Evolutionary conservation across 805 yeast genomes (phyloP).

Genomic region (Saturnispora zaruensis): DNA sequence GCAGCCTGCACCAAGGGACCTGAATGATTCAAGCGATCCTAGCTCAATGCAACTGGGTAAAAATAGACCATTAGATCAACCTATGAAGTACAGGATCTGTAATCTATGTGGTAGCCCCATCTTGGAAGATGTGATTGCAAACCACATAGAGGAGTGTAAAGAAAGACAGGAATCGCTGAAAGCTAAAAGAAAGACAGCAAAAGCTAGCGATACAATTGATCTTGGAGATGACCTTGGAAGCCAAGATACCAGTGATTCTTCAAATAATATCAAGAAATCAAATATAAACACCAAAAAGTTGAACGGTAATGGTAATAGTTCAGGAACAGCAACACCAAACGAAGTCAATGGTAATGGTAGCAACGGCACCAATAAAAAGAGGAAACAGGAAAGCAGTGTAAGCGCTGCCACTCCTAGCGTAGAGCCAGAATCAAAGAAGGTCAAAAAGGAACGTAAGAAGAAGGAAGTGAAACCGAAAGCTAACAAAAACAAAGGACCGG

Average conservation of each 20-base stretch:
- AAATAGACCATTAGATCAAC: conserved; percentile 31
- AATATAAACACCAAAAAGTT: background rate
- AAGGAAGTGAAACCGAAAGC: conserved; percentile 32
- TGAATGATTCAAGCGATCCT: background rate
- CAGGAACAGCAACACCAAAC: conserved; percentile 2
- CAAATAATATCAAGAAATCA: background rate
- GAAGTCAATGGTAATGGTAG: background rate
- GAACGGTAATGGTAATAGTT: conserved; percentile 13
- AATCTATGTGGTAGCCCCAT: conserved; percentile 40
- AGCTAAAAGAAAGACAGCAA: conserved; percentile 9
- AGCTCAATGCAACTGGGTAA: conserved; percentile 6
- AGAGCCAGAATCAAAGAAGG: conserved; percentile 12
- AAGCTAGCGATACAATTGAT: background rate
- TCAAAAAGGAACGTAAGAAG: conserved; percentile 14
- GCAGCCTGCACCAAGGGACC: conserved; percentile 15
- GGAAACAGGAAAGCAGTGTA: background rate
- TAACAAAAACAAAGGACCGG: conserved; percentile 65
- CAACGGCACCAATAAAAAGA: background rate
- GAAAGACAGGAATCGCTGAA: conserved; percentile 22
- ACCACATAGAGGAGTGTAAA: conserved; percentile 35
- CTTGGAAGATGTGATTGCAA: conserved; percentile 28
- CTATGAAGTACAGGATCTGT: conserved; percentile 38
- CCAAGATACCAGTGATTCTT: background rate
- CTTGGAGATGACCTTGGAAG: background rate
- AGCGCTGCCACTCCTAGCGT: conserved; percentile 18